phyloP scores from a whole-genome alignment of 306 rosid species.

The Corylus heterophylla region DNA sequence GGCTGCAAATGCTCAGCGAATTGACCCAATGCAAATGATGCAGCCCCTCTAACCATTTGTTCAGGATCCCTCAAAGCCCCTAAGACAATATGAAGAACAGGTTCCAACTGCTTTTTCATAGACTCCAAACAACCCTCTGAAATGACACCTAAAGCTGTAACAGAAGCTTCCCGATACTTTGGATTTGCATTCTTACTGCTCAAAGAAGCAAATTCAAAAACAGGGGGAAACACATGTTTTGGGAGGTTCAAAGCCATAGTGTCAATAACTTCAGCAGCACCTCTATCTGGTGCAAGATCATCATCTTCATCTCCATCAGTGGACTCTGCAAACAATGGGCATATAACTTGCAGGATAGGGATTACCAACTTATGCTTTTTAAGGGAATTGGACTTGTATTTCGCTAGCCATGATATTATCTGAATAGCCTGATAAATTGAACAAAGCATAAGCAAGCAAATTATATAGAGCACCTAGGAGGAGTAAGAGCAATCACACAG shows the following conservation, averaged over 20 bases:
- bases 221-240: slow-evolving; percentile 80
- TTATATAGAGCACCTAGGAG: slow-evolving; percentile 3
- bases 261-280: slow-evolving; percentile 97
- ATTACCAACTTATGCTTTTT: slow-evolving; percentile 83
- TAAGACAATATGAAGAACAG: slow-evolving; percentile 86
- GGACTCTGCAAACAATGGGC: slow-evolving; percentile 95
- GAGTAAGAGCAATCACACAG: slow-evolving; percentile 7
- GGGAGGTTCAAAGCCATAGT: slow-evolving; percentile 91
- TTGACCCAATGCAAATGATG: slow-evolving; percentile 98
- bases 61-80: slow-evolving; percentile 96
- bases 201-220: slow-evolving; percentile 82
- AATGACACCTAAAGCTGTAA: slow-evolving; percentile 86
- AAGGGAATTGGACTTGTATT: slow-evolving; percentile 80
- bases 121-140: slow-evolving; percentile 96
- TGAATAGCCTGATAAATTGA: slow-evolving; percentile 77
- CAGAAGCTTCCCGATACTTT: slow-evolving; percentile 96
- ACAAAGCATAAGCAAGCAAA: slow-evolving; percentile 31
- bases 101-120: slow-evolving; percentile 81
- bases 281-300: slow-evolving; percentile 97
- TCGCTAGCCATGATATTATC: slow-evolving; percentile 94
- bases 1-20: slow-evolving; percentile 97
- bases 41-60: slow-evolving; percentile 98
- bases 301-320: slow-evolving; percentile 76
- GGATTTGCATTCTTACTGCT: slow-evolving; percentile 88
- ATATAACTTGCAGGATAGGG: slow-evolving; percentile 87